Evolutionary conservation across 2,329 filamentous ascomycete genomes (phyloP), one percentile per base, ranked within the genome.

Genomic region (Aspergillus versicolor): DNA sequence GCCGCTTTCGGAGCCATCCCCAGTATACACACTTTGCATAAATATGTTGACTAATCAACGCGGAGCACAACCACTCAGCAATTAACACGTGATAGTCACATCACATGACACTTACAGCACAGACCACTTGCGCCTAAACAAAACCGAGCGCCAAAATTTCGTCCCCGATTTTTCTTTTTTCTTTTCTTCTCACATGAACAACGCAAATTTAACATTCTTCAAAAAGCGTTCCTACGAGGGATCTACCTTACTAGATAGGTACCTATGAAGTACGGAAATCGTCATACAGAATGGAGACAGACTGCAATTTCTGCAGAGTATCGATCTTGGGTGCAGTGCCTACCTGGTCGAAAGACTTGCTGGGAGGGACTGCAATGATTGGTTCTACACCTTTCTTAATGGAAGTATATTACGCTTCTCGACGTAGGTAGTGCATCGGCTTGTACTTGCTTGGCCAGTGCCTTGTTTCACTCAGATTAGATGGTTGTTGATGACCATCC

Each of bases 311-410:
- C 59, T 56, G 66, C 65, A 72, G 68, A 69, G 71, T 74, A 75
- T 79, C 73, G 79, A 79, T 82, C 80, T 82, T 83, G 81, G 81
- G 81, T 83, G 81, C 81, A 81, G 79, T 82, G 77, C 74, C 79
- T 80, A 70, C 67, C 68, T 71, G 73, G 74, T 73, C 43, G n/a
- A 54, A 58, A 46, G 69, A 61, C 64, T 63, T 70, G 57, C 70
- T 83, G 79, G 77, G 70, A 78, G 80, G 76, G 80, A 82, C 75
- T 81, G 81, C 81, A 83, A 83, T 83, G 81, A 83, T 82, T 78
- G 78, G 79, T 74, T 75, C 78, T 78, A 83, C 81, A 83, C 32
- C 7, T 17, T 41, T 40, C 17, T 45, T 40, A 37, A 3, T n/a
- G 3, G 22, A 51, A 30, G 13, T 13, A 21, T 30, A 27, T 3